Evolutionary conservation across 2,329 filamentous ascomycete genomes (phyloP), one percentile per base, ranked within the genome.

Genomic region (Colletotrichum gloeosporioides): DNA sequence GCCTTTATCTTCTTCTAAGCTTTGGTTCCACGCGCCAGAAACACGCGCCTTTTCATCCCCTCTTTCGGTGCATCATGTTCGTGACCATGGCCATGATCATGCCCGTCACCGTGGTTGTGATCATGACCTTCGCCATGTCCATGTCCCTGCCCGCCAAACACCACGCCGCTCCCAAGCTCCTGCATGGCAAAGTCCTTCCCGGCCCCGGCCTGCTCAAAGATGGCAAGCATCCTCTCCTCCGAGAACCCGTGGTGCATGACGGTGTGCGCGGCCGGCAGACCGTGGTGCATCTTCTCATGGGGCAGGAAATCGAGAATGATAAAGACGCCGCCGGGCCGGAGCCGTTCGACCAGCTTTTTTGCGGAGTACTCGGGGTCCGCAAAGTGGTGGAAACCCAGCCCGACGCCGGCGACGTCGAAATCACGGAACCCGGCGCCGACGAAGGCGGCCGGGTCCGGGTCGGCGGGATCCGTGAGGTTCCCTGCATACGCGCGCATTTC

Each of bases 171-270:
- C 2, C 89, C 85, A 73, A 94, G 80, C 18, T 89, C 85, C 79
- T 89, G 83, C 71, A 94, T 90, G 12, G 86, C 87, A 80, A 95
- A 93, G n/a, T 87, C 87, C 10, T 84, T 83, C 0, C 85, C 89
- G 22, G 89, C 86, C 0, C 94, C 93, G 1, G 93, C 94, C n/a
- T 86, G 85, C 73, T 89, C 87, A 80, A 95, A 95, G 78, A 95
- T 89, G 27, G 85, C 82, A 79, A 86, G 88, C 68, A 95, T 90
- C 32, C 90, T 86, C 13, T 89, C 88, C 81, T 91, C 85, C 2
- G 87, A 89, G 83, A 96, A 96, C 0, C 94, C 93, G 77, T 92
- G 88, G 69, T 93, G 92, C 36, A 89, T 90, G 25, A 96, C 89
- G 0, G 92, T 93, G 44, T 88, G 83, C 6, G 81, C 74, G 6